Conservation (phyloP, 2,329 filamentous ascomycete species). For the Penicillium sp. region DNA sequence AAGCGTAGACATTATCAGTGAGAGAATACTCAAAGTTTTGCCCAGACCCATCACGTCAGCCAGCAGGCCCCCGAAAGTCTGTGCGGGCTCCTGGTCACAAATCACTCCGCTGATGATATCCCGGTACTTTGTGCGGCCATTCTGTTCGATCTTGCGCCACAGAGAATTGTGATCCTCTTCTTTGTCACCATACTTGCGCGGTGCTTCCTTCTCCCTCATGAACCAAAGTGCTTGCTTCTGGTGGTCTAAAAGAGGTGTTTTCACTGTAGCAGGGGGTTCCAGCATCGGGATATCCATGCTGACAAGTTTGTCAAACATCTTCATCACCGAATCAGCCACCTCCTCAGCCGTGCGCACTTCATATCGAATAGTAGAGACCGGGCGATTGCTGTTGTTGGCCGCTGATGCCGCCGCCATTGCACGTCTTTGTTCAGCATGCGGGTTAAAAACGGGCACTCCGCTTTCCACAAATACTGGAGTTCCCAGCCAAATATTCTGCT, state of each 20-base stretch:
- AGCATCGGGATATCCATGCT: conserved; percentile 74
- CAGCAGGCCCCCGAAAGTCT: conserved; percentile 73
- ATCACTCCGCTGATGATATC: conserved; percentile 83
- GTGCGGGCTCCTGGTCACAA: conserved; percentile 62
- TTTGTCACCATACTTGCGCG: conserved; percentile 60
- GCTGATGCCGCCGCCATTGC: conserved; percentile 41
- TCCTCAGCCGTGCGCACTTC: conserved; percentile 76
- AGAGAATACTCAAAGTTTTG: conserved; percentile 83
- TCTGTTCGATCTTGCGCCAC: conserved; percentile 68
- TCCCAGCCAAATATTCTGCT: conserved; percentile 68
- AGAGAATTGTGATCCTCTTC: conserved; percentile 71
- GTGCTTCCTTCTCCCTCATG: conserved; percentile 76
- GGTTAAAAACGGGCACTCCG: conserved; percentile 75
- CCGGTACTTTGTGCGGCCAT: conserved; percentile 67
- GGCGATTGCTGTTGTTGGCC: conserved; percentile 27
- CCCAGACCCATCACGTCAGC: conserved; percentile 90
- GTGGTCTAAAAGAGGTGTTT: conserved; percentile 74
- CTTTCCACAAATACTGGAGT: conserved; percentile 68
- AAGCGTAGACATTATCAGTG: conserved; percentile 70
- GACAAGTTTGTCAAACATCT: conserved; percentile 83
- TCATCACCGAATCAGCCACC: conserved; percentile 79
- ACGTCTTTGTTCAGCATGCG: conserved; percentile 62
- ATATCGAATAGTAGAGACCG: conserved; percentile 34
- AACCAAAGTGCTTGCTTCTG: conserved; percentile 91
- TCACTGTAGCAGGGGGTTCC: conserved; percentile 65